Evolutionary conservation across 306 rosid species (phyloP).

Genomic region (Phaseolus lunatus): DNA sequence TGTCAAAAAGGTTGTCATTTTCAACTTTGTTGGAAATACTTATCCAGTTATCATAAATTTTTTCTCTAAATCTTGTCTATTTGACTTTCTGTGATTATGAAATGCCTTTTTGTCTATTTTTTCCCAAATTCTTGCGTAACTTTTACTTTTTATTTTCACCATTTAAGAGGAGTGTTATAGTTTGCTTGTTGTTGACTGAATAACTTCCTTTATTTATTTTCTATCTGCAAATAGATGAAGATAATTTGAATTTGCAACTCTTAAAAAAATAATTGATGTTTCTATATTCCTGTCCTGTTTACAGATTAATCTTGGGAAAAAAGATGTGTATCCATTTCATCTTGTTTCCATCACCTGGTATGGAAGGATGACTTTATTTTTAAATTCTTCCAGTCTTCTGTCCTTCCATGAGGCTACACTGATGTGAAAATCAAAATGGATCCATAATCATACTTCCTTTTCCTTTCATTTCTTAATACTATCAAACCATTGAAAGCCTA

Average conservation of each 20-base stretch:
- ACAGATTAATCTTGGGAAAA: constrained; percentile 14
- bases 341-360: constrained; percentile 34
- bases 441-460: background rate
- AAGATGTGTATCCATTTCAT: constrained; percentile 26
- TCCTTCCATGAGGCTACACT: background rate
- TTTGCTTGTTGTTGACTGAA: constrained; percentile 10
- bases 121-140: background rate
- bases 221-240: constrained; percentile 22
- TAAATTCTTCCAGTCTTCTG: constrained; percentile 2
- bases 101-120: constrained; percentile 20
- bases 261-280: constrained; percentile 6
- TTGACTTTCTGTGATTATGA: constrained; percentile 15
- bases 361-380: constrained; percentile 7
- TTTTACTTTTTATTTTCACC: constrained; percentile 23
- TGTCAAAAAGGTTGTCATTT: constrained; percentile 62
- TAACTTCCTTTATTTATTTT: constrained; percentile 21
- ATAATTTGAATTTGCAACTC: constrained; percentile 23
- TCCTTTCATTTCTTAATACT: constrained; percentile 22
- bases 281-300: background rate
- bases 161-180: constrained; percentile 2
- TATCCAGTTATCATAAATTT: constrained; percentile 13
- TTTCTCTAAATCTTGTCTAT: constrained; percentile 14
- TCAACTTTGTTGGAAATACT: constrained; percentile 32
- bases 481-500: background rate
- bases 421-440: constrained; percentile 15